phyloP scores from a whole-genome alignment of 129 eudicot species.

The Flaveria brownii region DNA sequence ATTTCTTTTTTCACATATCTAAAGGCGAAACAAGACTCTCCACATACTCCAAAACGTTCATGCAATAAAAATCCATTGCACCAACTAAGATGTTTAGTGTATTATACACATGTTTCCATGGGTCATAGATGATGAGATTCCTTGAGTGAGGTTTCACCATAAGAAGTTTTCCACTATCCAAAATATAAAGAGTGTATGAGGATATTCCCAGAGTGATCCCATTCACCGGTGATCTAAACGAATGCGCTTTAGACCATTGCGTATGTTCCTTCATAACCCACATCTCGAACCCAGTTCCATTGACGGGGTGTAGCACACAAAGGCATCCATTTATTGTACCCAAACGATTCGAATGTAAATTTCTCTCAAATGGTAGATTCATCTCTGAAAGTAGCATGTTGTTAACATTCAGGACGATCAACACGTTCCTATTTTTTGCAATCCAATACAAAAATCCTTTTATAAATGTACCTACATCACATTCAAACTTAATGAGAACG shows the following conservation, averaged over 20 bases:
- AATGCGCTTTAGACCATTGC: not conserved
- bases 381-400: slow-evolving; percentile 17
- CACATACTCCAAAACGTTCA: not conserved
- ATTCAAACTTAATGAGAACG: not conserved
- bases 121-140: slow-evolving; percentile 2
- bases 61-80: not conserved
- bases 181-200: not conserved
- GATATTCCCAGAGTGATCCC: not conserved
- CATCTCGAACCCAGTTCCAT: not conserved
- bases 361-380: not conserved
- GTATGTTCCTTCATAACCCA: slow-evolving; percentile 10
- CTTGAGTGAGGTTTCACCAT: not conserved
- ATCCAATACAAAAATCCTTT: slow-evolving; percentile 29
- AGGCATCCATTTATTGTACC: slow-evolving; percentile 12
- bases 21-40: slow-evolving; percentile 20
- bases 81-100: not conserved
- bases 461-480: slow-evolving; percentile 1
- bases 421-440: not conserved
- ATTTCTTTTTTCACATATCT: not conserved
- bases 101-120: not conserved
- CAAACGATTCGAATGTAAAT: not conserved
- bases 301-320: not conserved
- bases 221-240: not conserved
- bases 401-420: slow-evolving; percentile 3
- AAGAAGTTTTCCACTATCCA: slow-evolving; percentile 10